phyloP scores from a whole-genome alignment of 164 flowering plant genomes.

The Piper longum region DNA sequence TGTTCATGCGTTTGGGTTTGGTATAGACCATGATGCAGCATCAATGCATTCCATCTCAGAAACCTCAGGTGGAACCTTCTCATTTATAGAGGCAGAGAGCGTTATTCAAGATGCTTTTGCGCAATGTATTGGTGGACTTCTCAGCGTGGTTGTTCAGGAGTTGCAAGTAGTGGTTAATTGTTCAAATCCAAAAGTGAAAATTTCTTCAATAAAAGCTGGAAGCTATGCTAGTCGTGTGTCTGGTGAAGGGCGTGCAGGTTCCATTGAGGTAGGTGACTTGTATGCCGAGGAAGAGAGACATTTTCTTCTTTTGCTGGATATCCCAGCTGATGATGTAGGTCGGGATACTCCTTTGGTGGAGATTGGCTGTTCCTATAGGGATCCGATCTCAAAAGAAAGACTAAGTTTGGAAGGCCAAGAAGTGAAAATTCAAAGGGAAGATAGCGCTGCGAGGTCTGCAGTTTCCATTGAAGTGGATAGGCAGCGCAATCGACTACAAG shows the following conservation, averaged over 20 bases:
- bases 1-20: slow-evolving; percentile 90
- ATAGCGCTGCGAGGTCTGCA: slow-evolving; percentile 10
- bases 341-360: slow-evolving; percentile 35
- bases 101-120: slow-evolving; percentile 98
- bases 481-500: slow-evolving; percentile 61
- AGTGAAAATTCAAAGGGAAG: slow-evolving; percentile 49
- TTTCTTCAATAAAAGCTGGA: slow-evolving; percentile 60
- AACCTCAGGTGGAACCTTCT: slow-evolving; percentile 91
- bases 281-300: slow-evolving; percentile 96
- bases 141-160: slow-evolving; percentile 81
- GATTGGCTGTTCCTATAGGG: slow-evolving; percentile 45
- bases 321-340: slow-evolving; percentile 34
- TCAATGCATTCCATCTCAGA: slow-evolving; percentile 86
- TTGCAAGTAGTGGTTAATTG: slow-evolving; percentile 43
- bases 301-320: slow-evolving; percentile 44
- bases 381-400: slow-evolving; percentile 41
- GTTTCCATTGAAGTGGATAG: slow-evolving; percentile 77
- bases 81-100: slow-evolving; percentile 76
- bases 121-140: slow-evolving; percentile 89
- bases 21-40: slow-evolving; percentile 80
- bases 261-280: slow-evolving; percentile 61
- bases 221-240: slow-evolving; percentile 38
- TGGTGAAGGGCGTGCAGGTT: slow-evolving; percentile 27
- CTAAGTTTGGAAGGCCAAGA: slow-evolving; percentile 23
- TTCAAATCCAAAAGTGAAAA: slow-evolving; percentile 26